phyloP scores from a whole-genome alignment of 2,329 filamentous ascomycete species.

The Clathrospora elynae region DNA sequence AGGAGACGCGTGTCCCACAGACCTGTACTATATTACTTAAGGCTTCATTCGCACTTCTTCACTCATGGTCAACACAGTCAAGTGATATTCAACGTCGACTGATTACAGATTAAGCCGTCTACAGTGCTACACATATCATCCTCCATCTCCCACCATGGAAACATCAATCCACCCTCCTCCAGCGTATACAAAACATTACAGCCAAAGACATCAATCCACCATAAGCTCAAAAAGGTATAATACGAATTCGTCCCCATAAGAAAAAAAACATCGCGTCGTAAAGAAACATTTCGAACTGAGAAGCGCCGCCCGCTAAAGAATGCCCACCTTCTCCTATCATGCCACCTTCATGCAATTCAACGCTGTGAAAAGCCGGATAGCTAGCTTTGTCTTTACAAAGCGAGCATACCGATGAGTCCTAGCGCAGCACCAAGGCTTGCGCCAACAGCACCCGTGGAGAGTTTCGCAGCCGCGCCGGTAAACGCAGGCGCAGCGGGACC shows the following conservation, averaged over 20 bases:
- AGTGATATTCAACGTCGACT: background rate
- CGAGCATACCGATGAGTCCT: constrained; percentile 52
- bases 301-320: constrained; percentile 34
- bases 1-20: no score
- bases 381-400: constrained; percentile 41
- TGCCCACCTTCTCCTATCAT: constrained; percentile 5
- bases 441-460: constrained; percentile 48
- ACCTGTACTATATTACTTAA: no score
- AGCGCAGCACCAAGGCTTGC: constrained; percentile 49
- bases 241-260: constrained; percentile 22
- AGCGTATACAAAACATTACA: constrained; percentile 24
- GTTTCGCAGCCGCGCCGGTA: constrained; percentile 39
- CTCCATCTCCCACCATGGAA: background rate
- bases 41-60: no score
- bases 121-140: constrained; percentile 8
- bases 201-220: constrained; percentile 16
- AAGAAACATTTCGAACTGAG: constrained; percentile 32
- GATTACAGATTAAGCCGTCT: constrained; percentile 11
- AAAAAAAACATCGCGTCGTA: constrained; percentile 44
- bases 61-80: no score
- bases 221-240: constrained; percentile 24
- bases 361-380: constrained; percentile 1
- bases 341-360: background rate
- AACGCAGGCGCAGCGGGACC: constrained; percentile 14
- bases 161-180: constrained; percentile 12